Evolutionary conservation across 2,329 filamentous ascomycete genomes (phyloP), one percentile per base, ranked within the genome.

Genomic region (Hypoxylon sp.): DNA sequence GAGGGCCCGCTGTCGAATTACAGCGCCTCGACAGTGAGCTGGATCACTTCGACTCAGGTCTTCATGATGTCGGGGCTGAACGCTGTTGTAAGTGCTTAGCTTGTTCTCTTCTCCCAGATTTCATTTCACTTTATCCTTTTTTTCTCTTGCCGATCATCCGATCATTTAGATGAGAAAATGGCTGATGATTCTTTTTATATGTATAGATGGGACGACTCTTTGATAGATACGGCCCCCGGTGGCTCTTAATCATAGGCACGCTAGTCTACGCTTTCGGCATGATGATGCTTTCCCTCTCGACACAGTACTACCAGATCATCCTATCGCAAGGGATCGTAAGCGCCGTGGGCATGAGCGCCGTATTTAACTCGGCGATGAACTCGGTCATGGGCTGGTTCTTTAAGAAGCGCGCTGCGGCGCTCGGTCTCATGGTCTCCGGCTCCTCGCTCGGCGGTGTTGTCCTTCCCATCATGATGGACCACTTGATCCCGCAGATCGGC

Each of bases 141-240:
- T 7, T 30, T 10, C 32, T 46, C 21, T 2, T 17, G 10, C 17
- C 5, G 3, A 43, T 7, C 5, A 19, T 45, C 5, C 25, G 23
- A 5, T 43, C 6, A 43, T 43, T 43, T 41, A 17, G n/a, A 19
- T 13, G 19, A 34, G 30, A 19, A 17, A 5, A 13, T 5, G 5
- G n/a, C 41, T 62, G 11, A 56, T 30, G 10, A 13, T 11, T 72
- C 5, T 19, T 19, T 30, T 30, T 25, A 38, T 74, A 68, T 9
- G 11, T 3, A 11, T 36, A 72, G 70, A 73, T 73, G 69, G 88
- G 89, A 0, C 85, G 84, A 46, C 64, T 88, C 1, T 90, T 85
- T 71, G 90, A 91, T 73, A 83, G 82, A 68, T 86, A 87, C 71
- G 89, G 90, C 0, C 86, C 89, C 0, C 82, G 83, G 46, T 84